Base-by-base conservation (phyloP, 1,139 yeast species). In the Scheffersomyces lignicola region DNA sequence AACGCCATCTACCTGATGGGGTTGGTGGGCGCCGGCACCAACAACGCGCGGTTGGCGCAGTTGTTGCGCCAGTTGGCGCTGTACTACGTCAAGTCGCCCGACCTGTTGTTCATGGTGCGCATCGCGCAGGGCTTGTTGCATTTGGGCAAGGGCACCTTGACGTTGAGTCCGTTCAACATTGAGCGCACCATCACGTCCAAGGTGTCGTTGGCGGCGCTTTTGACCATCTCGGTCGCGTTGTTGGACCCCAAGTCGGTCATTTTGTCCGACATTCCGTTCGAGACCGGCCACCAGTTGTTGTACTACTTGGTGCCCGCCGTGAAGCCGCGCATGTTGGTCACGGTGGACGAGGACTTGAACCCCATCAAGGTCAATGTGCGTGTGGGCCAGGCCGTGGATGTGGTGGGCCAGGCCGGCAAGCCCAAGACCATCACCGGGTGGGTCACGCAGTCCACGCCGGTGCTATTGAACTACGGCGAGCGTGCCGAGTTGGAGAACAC, bases 401-500 rank as follows among this genome's bases (percentile, higher is more conserved):
- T 90, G 30, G 97, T 94, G 42, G 98, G 98, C 24, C 97, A 90
- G 62, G 98, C 97, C 0, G 98, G 99, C 68, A 88, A 88, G 52
- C 98, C 98, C 28, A 92, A 92, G 69, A 90, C 97, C 17, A 94
- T 94, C 34, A 94, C 98, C 4, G 98, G 98, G 28, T 94, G 98
- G 98, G 97, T 92, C 16, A 94, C 99, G 1, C 98, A 94, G 57
- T 86, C 95, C 5, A 92, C 98, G 0, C 99, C 99, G 0, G 98
- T 92, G 16, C 71, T 94, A 50, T 72, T 94, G 42, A 90, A 94
- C 35, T 82, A 83, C 50, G 97, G 97, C 32, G 98, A 94, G 62
- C 77, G 97, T 46, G 99, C 98, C 0, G 99, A 94, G 61, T 73
- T 94, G 48, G 99, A 94, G 60, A 90, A 87, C 52, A 62, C 57